phyloP scores from a whole-genome alignment of 176 grass and related monocot genomes.

The Juncus inflexus region DNA sequence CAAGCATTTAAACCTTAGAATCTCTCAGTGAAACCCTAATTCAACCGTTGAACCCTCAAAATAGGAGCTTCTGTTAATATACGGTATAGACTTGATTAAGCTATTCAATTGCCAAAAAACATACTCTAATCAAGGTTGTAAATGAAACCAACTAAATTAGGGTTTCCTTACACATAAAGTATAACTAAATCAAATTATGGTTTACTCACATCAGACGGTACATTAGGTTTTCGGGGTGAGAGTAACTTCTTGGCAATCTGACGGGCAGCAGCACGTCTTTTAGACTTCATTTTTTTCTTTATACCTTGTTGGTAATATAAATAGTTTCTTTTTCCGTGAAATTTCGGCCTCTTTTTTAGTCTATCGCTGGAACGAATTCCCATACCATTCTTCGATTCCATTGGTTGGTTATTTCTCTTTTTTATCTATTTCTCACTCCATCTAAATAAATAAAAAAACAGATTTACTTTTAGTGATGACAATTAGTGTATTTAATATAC shows the following conservation, averaged over 20 bases:
- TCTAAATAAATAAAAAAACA: too few species aligned
- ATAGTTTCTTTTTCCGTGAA: slow-evolving; percentile 40
- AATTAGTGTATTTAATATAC: too few species aligned
- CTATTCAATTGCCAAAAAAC: background rate
- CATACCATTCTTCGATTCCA: slow-evolving; percentile 33
- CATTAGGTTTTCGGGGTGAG: slow-evolving; percentile 39
- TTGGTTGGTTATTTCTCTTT: slow-evolving; percentile 1
- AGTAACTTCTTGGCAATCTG: slow-evolving; percentile 96
- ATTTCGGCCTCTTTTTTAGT: slow-evolving; percentile 62
- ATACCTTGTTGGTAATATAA: slow-evolving; percentile 67
- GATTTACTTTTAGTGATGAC: too few species aligned
- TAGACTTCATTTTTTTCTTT: slow-evolving; percentile 83
- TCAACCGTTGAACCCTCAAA: too few species aligned
- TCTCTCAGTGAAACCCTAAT: too few species aligned
- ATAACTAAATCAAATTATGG: slow-evolving; percentile 13
- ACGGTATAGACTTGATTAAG: background rate
- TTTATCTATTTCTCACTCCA: slow-evolving; percentile 27
- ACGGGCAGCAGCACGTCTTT: slow-evolving; percentile 77
- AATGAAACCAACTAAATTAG: background rate
- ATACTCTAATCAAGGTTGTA: background rate
- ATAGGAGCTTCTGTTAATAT: too few species aligned
- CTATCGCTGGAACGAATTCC: slow-evolving; percentile 71
- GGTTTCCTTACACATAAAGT: background rate
- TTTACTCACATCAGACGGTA: slow-evolving; percentile 64
- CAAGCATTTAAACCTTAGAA: too few species aligned